Evolutionary conservation across 306 rosid genomes (phyloP).

Genomic region (Pterocarpus santalinus): DNA sequence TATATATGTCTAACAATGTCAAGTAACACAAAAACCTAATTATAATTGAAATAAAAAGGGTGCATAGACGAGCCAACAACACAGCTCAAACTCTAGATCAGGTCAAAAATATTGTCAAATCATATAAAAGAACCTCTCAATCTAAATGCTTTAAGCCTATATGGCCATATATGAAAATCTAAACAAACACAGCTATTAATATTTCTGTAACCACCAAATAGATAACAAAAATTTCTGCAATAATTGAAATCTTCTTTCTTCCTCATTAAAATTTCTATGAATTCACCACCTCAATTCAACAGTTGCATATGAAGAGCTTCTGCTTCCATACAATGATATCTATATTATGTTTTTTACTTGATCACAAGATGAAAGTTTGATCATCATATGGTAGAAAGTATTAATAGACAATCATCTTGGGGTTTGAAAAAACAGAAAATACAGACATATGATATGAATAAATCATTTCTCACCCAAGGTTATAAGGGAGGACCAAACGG

Average conservation of each 20-base stretch:
- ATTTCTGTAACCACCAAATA: background rate
- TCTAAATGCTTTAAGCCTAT: no score
- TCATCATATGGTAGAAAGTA: background rate
- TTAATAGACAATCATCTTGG: background rate
- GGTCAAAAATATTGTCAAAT: no score
- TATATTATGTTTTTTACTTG: background rate
- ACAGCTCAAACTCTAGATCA: no score
- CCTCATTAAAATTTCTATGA: background rate
- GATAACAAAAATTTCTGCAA: background rate
- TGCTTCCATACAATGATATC: background rate
- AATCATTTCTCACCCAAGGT: background rate
- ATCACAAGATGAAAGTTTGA: conserved; percentile 5
- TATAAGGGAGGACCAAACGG: background rate
- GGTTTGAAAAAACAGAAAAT: conserved; percentile 22
- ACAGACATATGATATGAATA: conserved; percentile 36
- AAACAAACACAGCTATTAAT: background rate
- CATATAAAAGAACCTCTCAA: no score
- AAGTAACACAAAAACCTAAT: no score
- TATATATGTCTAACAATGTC: no score
- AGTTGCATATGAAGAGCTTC: background rate
- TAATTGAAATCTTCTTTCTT: background rate
- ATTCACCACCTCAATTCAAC: conserved; percentile 9
- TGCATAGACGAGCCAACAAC: no score
- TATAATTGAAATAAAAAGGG: no score
- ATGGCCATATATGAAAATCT: no score